Base-by-base conservation (phyloP, 164 flowering plant species). In the Magnolia sinica region DNA sequence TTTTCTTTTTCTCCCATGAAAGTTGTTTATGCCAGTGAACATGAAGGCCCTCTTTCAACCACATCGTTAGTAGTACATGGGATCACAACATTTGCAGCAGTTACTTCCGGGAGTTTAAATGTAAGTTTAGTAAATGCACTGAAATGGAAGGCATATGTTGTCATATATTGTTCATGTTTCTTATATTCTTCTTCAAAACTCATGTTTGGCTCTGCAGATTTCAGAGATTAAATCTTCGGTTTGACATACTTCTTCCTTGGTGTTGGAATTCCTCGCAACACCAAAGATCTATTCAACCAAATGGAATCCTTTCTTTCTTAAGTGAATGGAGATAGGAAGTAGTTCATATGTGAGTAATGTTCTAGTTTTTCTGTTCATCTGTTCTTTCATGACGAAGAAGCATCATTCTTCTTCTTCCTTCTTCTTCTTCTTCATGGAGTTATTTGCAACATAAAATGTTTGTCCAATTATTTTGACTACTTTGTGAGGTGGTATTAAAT, bases 211-310 rank as follows among this genome's bases (percentile, higher is more conserved):
- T 75, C 80, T 85, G 79, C 95, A 94, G 98, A 83, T 96, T 81
- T 91, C 94, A 90, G 89, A 59, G 95, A 90, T 70, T 90, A 89
- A 81, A 80, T 96, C 50, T 79, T 89, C 82, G 98, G 99, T 64
- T 78, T 96, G 86, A 97, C 97, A 49, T 93, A 88, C 75, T 96
- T 88, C 78, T 93, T 96, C 80, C 96, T 96, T 74, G 89, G 92
- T 19, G 77, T 96, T 84, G 98, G 96, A 71, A 82, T 89, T 82
- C 96, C 97, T 74, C 97, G 98, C 29, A 88, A 84, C 78, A 80
- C 91, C 65, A 87, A 90, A 72, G 98, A 94, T 77, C 85, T 96
- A 64, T 94, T 85, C 82, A 74, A 88, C 84, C 99, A 94, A 84
- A 76, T 94, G 22, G 92, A 91, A 70, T 86, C 99, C 8, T 82